A percentile compares a stretch with the other conserved stretches of the same genome.
phyloP scores from a whole-genome alignment of 495 filamentous ascomycete genomes.

The Penicillium chermesinum region DNA sequence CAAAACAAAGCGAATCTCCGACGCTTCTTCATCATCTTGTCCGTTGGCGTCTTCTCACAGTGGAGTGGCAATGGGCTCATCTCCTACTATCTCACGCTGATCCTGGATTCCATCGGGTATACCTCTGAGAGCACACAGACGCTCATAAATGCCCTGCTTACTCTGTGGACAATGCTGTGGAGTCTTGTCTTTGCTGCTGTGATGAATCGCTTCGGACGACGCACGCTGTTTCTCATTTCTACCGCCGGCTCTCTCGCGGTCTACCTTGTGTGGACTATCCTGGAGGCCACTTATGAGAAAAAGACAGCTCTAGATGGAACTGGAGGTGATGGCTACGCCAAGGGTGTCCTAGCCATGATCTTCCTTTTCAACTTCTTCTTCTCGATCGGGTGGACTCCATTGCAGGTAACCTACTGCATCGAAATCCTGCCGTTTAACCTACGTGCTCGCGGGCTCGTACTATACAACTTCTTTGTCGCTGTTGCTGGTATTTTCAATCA shows the following conservation, averaged over 20 bases:
- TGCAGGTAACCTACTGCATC: slow-evolving; percentile 58
- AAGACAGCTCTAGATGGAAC: not conserved
- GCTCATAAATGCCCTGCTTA: slow-evolving; percentile 27
- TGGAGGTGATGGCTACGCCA: slow-evolving; percentile 25
- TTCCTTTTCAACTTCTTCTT: slow-evolving; percentile 56
- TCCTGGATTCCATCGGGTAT: slow-evolving; percentile 53
- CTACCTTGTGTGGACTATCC: slow-evolving; percentile 33
- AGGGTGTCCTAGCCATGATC: slow-evolving; percentile 53
- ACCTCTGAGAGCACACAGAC: slow-evolving; percentile 42
- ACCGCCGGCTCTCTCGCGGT: slow-evolving; percentile 32
- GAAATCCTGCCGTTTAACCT: slow-evolving; percentile 63
- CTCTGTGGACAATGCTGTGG: not conserved
- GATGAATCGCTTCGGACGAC: slow-evolving; percentile 36
- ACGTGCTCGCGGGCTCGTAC: slow-evolving; percentile 63
- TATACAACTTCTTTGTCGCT: slow-evolving; percentile 59
- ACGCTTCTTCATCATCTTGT: slow-evolving; percentile 50
- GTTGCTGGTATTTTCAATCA: slow-evolving; percentile 47
- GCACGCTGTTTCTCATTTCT: slow-evolving; percentile 34
- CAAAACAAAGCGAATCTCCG: slow-evolving; percentile 62
- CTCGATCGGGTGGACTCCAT: slow-evolving; percentile 55
- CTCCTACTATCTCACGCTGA: slow-evolving; percentile 36
- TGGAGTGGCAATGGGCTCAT: slow-evolving; percentile 37
- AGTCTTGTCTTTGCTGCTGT: not conserved
- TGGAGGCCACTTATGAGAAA: slow-evolving; percentile 10
- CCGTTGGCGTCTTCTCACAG: slow-evolving; percentile 55